phyloP scores from a whole-genome alignment of 2,329 filamentous ascomycete genomes.

The Neocatenulostroma microsporum region DNA sequence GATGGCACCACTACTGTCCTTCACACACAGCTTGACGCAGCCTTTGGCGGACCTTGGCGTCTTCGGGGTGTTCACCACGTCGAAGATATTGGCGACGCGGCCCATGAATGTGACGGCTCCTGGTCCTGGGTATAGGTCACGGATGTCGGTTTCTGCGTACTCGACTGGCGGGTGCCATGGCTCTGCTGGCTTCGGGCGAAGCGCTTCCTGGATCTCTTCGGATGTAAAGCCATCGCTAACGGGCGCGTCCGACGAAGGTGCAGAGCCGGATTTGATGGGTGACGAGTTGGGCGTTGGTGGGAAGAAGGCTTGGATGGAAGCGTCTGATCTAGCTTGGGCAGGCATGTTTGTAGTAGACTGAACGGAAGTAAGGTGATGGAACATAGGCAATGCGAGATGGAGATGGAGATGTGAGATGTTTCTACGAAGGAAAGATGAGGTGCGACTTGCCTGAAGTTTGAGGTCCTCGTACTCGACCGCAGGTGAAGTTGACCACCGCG shows the following conservation, averaged over 20 bases:
- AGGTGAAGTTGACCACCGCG: too few species aligned
- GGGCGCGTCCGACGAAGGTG: conserved; percentile 2
- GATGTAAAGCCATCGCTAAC: conserved; percentile 48
- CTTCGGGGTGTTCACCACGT: conserved; percentile 37
- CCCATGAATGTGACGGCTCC: conserved; percentile 47
- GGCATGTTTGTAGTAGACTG: too few species aligned
- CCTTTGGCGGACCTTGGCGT: conserved; percentile 41
- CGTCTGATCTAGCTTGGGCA: conserved; percentile 13
- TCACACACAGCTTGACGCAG: conserved; percentile 48
- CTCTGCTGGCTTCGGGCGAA: conserved; percentile 15
- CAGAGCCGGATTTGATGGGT: too few species aligned
- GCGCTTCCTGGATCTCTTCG: conserved; percentile 32
- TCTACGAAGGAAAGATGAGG: too few species aligned
- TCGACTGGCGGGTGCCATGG: conserved; percentile 44
- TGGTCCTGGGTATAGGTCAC: conserved; percentile 43
- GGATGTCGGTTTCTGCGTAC: conserved; percentile 41
- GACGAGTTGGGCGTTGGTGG: conserved; percentile 22
- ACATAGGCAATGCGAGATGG: too few species aligned
- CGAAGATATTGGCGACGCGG: conserved; percentile 49
- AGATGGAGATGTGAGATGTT: too few species aligned
- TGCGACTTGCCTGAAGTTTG: too few species aligned
- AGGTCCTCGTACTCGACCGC: too few species aligned
- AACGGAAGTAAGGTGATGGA: too few species aligned
- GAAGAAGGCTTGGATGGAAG: conserved; percentile 41
- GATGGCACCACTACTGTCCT: conserved; percentile 49